Evolutionary conservation across 1,139 yeast genomes (phyloP), one percentile per base, ranked within the genome.

Genomic region (Suhomyces yuchorum): DNA sequence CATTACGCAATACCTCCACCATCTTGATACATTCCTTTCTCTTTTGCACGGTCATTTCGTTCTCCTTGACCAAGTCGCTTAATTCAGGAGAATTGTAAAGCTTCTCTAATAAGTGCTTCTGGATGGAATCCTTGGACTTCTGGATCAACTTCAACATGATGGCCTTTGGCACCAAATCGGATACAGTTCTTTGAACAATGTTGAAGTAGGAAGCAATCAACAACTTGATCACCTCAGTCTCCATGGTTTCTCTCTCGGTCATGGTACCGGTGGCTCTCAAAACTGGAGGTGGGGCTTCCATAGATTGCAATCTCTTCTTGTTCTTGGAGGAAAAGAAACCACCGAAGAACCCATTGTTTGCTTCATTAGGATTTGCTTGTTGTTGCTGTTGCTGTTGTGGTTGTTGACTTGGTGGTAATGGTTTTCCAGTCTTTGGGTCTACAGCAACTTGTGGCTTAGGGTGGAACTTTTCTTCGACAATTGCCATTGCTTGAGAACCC

Each of bases 241-340:
- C 99, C 83, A 89, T 87, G 32, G 92, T 83, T 71, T 93, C 99
- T 59, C 97, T 85, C 66, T 93, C 99, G 20, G 96, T 82, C 89
- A 93, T 85, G 50, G 88, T 84, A 38, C 98, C 98, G 20, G 96
- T 84, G 6, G 99, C 99, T 67, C 93, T 87, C 65, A 93, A 82
- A 12, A 91, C 92, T 35, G 96, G 84, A 38, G 99, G 99, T 43
- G 99, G 99, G 1, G 97, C 92, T 68, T 93, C 99, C 96, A 93
- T 89, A 26, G 92, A 86, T 40, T 95, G 97, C 62, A 92, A 78
- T 70, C 96, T 85, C 80, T 92, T 92, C 71, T 92, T 93, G 69
- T 91, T 92, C 69, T 93, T 91, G 8, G 95, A 83, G 17, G 95
- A 83, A 70, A 93, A 93, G 68, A 93, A 92, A 0, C 97, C 96